Conservation (phyloP, 1,284 basidiomycete species). For the Rhodotorula sp. region DNA sequence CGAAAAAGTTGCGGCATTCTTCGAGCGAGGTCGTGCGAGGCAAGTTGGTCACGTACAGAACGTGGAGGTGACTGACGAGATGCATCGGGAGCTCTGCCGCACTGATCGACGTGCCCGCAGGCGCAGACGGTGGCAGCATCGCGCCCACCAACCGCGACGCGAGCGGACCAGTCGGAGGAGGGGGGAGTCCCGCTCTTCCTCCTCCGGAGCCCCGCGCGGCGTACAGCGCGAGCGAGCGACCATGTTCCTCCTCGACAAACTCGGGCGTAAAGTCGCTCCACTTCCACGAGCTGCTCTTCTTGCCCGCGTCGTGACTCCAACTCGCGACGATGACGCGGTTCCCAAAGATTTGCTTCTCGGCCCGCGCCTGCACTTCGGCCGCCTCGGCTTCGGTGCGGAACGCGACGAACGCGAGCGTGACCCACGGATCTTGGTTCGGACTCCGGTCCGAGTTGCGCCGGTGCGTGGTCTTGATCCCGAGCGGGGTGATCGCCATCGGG, state of each 20-base stretch:
- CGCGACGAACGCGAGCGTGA: constrained; percentile 17
- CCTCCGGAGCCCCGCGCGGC: neutral
- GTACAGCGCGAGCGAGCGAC: neutral
- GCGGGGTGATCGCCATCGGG: neutral
- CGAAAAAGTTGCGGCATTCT: constrained; percentile 17
- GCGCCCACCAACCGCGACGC: neutral
- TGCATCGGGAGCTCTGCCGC: neutral
- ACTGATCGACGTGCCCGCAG: neutral
- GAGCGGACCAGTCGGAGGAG: neutral
- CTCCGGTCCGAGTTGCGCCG: neutral
- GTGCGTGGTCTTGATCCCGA: constrained; percentile 13
- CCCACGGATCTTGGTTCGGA: neutral
- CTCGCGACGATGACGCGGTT: neutral
- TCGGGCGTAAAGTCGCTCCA: constrained; percentile 8
- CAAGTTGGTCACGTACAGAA: constrained; percentile 10
- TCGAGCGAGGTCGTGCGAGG: neutral
- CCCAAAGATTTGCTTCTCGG: neutral
- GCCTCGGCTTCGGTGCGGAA: neutral
- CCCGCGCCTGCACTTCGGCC: neutral
- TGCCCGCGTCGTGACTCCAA: neutral
- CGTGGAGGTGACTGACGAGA: neutral
- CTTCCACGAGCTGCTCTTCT: neutral
- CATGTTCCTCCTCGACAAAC: constrained; percentile 9
- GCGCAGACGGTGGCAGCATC: neutral
- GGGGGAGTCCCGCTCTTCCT: neutral